Evolutionary conservation across 176 grass and related monocot species (phyloP).

Genomic region (Poa annua): DNA sequence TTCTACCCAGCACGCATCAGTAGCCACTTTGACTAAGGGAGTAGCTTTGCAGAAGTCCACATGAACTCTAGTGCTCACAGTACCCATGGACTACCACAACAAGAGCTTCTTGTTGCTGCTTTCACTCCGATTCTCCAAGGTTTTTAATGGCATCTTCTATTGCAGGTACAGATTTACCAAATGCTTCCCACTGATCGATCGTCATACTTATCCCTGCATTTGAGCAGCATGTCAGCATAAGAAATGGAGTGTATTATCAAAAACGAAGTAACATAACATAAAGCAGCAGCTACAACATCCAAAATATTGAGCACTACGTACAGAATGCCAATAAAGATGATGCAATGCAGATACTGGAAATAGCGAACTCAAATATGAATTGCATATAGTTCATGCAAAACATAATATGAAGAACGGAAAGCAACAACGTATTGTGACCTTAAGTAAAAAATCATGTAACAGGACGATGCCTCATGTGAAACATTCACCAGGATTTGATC

Average conservation of each 20-base stretch:
- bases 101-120: not conserved
- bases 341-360: not conserved
- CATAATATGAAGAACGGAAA: conserved; percentile 19
- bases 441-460: not conserved
- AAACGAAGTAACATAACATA: not conserved
- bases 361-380: not conserved
- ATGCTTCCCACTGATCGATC: conserved; percentile 85
- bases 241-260: not conserved
- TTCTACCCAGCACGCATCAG: conserved; percentile 32
- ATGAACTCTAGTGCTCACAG: conserved; percentile 10
- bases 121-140: conserved; percentile 64
- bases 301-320: not conserved
- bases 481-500: conserved; percentile 1
- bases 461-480: not conserved
- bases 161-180: conserved; percentile 61
- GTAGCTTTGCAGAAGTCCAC: conserved; percentile 13
- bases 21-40: conserved; percentile 2
- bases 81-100: not conserved
- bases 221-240: conserved; percentile 10
- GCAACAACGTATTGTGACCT: not conserved
- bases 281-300: conserved; percentile 7
- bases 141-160: conserved; percentile 82
- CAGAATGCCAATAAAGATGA: conserved; percentile 1
- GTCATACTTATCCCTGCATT: conserved; percentile 78
- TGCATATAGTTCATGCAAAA: not conserved